phyloP scores from a whole-genome alignment of 2,329 filamentous ascomycete species.

The Pezicula radicicola region DNA sequence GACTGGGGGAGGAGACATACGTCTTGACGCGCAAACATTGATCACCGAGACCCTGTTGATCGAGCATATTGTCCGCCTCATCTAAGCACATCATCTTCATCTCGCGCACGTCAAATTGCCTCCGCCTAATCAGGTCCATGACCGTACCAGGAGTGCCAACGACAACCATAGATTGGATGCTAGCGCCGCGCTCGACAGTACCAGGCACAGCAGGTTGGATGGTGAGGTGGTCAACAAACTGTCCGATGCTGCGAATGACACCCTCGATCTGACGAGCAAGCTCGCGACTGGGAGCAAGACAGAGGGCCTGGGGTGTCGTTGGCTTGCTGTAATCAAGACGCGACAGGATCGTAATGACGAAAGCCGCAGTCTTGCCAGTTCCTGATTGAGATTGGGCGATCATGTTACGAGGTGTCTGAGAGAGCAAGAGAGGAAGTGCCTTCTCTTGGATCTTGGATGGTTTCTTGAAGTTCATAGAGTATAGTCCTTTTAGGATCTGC shows the following conservation, averaged over 20 bases:
- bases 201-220: conserved; percentile 84
- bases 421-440: conserved; percentile 83
- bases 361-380: conserved; percentile 96
- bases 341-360: conserved; percentile 86
- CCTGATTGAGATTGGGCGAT: conserved; percentile 99
- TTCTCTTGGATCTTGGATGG: conserved; percentile 98
- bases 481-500: conserved; percentile 73
- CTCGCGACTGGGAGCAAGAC: conserved; percentile 90
- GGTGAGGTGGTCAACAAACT: conserved; percentile 72
- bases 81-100: conserved; percentile 87
- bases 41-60: conserved; percentile 90
- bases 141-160: conserved; percentile 94
- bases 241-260: conserved; percentile 79
- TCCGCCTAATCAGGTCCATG: conserved; percentile 77
- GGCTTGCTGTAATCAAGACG: conserved; percentile 73
- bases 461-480: conserved; percentile 83
- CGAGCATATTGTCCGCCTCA: conserved; percentile 98
- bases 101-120: conserved; percentile 67
- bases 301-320: conserved; percentile 76
- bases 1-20: conserved; percentile 45
- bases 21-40: conserved; percentile 88
- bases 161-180: conserved; percentile 73
- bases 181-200: conserved; percentile 63
- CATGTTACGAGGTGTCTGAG: conserved; percentile 86
- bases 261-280: conserved; percentile 90